Evolutionary conservation across 306 rosid species (phyloP), one percentile per base, ranked within the genome.

Genomic region (Trifolium dubium): DNA sequence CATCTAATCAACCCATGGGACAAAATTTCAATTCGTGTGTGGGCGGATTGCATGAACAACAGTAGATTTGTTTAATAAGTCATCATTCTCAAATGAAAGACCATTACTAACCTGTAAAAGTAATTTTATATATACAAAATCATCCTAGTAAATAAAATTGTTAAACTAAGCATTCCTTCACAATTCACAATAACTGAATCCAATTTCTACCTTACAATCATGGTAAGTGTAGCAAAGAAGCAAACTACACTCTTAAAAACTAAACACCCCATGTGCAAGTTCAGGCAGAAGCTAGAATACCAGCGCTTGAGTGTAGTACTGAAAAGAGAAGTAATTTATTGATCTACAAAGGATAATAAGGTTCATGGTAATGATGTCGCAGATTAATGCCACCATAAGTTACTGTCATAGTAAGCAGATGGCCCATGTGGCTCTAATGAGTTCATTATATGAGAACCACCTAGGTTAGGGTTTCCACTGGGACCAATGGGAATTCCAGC

Each of bases 321-420:
- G 63, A 30, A 53, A 77, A 55, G 37, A 67, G 31, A 59, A 59
- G 58, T 28, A 23, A 63, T 32, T 71, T 73, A 44, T 31, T 64
- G 71, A 76, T 55, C 90, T 92, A 86, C 75, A 73, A 79, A 51
- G 89, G 90, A 81, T 82, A 81, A 85, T 80, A 83, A 59, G 89
- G 81, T 60, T 89, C 56, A 59, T 80, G 87, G 86, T 70, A 80
- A 50, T 76, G 72, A 51, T 83, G 81, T 78, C 75, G 87, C 69
- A 67, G 74, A 74, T 86, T 81, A 70, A 75, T 70, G 50, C 86
- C 88, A 65, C 80, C 86, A 71, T 84, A 80, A 67, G 74, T 64
- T 55, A 55, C 80, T 65, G 79, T 80, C 86, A 79, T 79, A 80
- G 80, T 78, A 85, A 73, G 76, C 85, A 75, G 89, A 60, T 19